A percentile compares a stretch with the other conserved stretches of the same genome.
Conservation (phyloP, 1,284 basidiomycete species). For the Afroboletus lepidellus region DNA sequence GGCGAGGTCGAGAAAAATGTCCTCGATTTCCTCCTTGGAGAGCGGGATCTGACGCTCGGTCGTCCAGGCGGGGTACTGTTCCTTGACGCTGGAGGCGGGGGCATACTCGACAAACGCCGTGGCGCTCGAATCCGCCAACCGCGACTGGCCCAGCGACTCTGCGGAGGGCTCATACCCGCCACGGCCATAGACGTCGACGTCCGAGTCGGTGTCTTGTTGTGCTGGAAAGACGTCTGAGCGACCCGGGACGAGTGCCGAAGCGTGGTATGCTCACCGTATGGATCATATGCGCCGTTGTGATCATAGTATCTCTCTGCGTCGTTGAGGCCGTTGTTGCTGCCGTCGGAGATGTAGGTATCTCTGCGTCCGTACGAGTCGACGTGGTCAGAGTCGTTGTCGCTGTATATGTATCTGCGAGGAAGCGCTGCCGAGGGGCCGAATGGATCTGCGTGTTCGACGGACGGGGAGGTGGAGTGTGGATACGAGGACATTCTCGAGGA, state of each 20-base stretch:
- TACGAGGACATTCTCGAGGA: conserved; percentile 31
- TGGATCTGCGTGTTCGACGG: conserved; percentile 47
- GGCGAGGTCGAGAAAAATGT: conserved; percentile 95
- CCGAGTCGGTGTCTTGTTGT: conserved; percentile 74
- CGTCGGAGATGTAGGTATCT: conserved; percentile 70
- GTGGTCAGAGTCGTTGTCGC: conserved; percentile 75
- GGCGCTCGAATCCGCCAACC: conserved; percentile 56
- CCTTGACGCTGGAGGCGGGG: conserved; percentile 51
- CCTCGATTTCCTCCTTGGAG: conserved; percentile 98
- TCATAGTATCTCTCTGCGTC: conserved; percentile 62
- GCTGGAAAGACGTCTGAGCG: conserved; percentile 36
- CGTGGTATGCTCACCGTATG: conserved; percentile 48
- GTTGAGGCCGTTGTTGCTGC: conserved; percentile 56
- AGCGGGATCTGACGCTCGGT: conserved; percentile 90
- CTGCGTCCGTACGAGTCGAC: conserved; percentile 56
- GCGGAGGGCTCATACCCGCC: conserved; percentile 63
- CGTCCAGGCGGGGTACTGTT: conserved; percentile 93
- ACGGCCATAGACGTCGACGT: conserved; percentile 68
- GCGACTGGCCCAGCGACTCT: conserved; percentile 63
- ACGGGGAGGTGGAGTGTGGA: conserved; percentile 33
- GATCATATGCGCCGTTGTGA: conserved; percentile 59
- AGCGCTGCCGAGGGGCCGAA: conserved; percentile 46
- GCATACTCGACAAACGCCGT: conserved; percentile 60
- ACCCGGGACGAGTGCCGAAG: neutral
- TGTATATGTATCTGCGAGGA: conserved; percentile 65